Percentiles rank a stretch among this genome's conserved stretches.
Conservation (phyloP, 345 rosid genomes). For the Melastoma malabathricum region DNA sequence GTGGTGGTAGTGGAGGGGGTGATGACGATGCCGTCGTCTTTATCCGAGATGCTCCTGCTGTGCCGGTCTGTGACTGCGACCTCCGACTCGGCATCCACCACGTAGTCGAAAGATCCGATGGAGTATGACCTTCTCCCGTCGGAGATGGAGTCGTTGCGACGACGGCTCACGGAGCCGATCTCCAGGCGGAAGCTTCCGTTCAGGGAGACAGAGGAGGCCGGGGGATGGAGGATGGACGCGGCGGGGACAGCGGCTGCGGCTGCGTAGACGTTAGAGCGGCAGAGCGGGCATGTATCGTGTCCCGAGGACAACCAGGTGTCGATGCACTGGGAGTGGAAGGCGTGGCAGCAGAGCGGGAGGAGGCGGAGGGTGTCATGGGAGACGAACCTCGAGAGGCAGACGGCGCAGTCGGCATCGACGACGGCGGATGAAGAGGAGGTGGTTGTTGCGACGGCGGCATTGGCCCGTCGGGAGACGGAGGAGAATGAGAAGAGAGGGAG, state of each 20-base stretch:
- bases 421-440: conserved; percentile 11
- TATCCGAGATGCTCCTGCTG: conserved; percentile 37
- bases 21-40: conserved; percentile 36
- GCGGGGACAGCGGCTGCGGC: conserved; percentile 55
- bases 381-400: conserved; percentile 70
- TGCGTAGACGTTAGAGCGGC: conserved; percentile 61
- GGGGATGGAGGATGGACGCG: conserved; percentile 21
- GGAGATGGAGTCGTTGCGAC: conserved; percentile 12
- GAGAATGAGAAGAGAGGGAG: conserved; percentile 74
- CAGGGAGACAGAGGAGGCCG: conserved; percentile 1
- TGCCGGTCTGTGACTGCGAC: conserved; percentile 23
- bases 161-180: conserved; percentile 80
- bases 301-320: conserved; percentile 56
- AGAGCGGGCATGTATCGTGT: conserved; percentile 80
- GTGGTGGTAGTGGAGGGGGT: too few species aligned
- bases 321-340: conserved; percentile 69
- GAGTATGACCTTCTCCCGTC: conserved; percentile 49
- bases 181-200: conserved; percentile 64
- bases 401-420: conserved; percentile 56
- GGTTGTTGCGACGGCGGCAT: too few species aligned
- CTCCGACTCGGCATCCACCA: conserved; percentile 65
- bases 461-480: conserved; percentile 40
- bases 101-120: conserved; percentile 70
- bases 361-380: conserved; percentile 68
- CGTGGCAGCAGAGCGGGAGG: conserved; percentile 82